Percentiles rank a stretch among this genome's conserved stretches.
phyloP scores from a whole-genome alignment of 1,284 basidiomycete genomes.

The Mycosarcoma mackinlayi region DNA sequence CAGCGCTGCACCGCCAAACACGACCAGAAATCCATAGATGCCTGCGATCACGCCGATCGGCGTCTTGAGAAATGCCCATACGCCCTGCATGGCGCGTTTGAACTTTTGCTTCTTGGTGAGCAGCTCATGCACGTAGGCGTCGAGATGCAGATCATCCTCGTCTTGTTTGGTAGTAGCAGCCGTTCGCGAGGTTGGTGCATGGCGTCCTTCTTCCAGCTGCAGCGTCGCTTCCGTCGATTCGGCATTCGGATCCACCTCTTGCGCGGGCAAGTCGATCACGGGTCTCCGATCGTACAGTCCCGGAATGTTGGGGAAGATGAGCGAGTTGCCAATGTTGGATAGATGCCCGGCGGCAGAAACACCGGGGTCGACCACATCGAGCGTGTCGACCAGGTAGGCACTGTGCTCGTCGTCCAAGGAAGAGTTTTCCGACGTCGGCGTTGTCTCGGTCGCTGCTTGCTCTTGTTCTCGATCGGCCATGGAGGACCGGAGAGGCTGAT shows the following conservation, averaged over 20 bases:
- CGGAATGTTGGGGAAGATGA: constrained; percentile 74
- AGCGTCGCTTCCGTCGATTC: constrained; percentile 21
- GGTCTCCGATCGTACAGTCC: constrained; percentile 77
- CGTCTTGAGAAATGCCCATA: constrained; percentile 87
- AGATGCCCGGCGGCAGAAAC: constrained; percentile 77
- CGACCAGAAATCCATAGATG: constrained; percentile 78
- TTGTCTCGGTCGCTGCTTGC: background rate
- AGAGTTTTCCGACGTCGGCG: constrained; percentile 1
- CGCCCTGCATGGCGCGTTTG: constrained; percentile 75
- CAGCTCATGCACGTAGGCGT: constrained; percentile 43
- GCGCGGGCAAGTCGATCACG: constrained; percentile 72
- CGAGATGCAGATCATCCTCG: constrained; percentile 40
- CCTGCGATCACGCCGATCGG: constrained; percentile 76
- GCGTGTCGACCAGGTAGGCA: constrained; percentile 42
- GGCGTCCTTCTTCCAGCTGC: constrained; percentile 33
- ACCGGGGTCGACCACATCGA: constrained; percentile 81
- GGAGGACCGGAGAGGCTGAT: background rate
- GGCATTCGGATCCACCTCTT: constrained; percentile 23
- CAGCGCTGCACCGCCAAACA: constrained; percentile 49
- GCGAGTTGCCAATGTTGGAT: constrained; percentile 80
- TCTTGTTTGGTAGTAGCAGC: constrained; percentile 1
- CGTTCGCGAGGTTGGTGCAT: background rate
- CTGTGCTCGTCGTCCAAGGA: constrained; percentile 40
- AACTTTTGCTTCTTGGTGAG: constrained; percentile 64
- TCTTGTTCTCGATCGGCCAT: background rate